Evolutionary conservation across 495 filamentous ascomycete genomes (phyloP), one percentile per base, ranked within the genome.

Genomic region (Aspergillus biplanus): DNA sequence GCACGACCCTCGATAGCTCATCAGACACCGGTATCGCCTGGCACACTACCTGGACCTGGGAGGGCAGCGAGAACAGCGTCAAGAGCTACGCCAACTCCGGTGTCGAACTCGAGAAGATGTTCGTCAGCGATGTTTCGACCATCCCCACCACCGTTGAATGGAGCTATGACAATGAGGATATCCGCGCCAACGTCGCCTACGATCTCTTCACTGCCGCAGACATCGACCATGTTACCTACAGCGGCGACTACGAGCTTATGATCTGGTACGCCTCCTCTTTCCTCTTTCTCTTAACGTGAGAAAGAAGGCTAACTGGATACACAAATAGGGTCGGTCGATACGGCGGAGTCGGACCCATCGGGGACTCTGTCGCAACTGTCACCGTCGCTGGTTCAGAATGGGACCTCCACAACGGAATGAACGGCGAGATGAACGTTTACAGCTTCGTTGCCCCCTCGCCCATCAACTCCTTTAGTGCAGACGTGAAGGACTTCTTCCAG

Each of bases 231-330:
- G 67, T 57, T 13, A 82, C 71, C 2, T 77, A 65, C 46, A 73
- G 74, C 33, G 80, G 80, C 15, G 78, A 83, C 55, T 82, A 80
- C 59, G 80, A 83, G 60, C 63, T 83, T 32, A 82, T 82, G 80
- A 75, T 83, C 18, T 83, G 80, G 79, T 82, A 62, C 21, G 21
- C 21, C 2, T 27, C 21, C 21, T 27, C 21, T 27, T 27, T 27
- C 2, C 21, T 2, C 21, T 27, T 56, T 42, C 21, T 35, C 46
- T 27, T n/a, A 4, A 7, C 49, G 13, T 35, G 34, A 27, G 21
- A 27, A 2, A 27, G 21, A 27, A 27, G 2, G 21, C 21, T 27
- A 27, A 27, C 21, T 27, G 21, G 21, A 27, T 27, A 27, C 21
- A 27, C 21, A 27, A 34, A 42, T 37, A 76, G 76, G 79, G 72